These are phyloP conservation scores for Lecanicillium sp. DNA, from an alignment of 2,329 filamentous ascomycete genomes.

Conservation along the genomic window DNA sequence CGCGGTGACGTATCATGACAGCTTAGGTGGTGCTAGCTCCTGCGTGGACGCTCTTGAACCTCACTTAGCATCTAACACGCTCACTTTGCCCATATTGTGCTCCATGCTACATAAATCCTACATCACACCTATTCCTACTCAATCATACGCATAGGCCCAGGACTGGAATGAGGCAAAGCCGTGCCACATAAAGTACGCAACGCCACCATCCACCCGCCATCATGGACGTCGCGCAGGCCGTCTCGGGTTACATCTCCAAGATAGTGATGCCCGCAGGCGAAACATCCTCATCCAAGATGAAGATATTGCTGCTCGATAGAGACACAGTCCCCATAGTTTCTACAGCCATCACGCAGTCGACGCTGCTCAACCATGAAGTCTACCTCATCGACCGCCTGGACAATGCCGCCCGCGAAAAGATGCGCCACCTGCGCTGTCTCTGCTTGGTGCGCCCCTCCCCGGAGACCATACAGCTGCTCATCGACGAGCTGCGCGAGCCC, in stretches of 20 bases:
- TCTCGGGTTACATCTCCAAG: conserved; percentile 92
- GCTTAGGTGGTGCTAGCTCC: too few species aligned
- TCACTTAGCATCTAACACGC: too few species aligned
- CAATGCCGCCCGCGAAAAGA: conserved; percentile 85
- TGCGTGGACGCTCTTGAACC: too few species aligned
- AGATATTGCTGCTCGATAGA: conserved; percentile 87
- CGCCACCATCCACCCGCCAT: not conserved
- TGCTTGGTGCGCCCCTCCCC: conserved; percentile 90
- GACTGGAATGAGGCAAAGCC: not conserved
- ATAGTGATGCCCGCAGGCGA: conserved; percentile 75
- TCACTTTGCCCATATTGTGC: too few species aligned
- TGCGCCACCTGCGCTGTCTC: conserved; percentile 90
- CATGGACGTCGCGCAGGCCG: conserved; percentile 92
- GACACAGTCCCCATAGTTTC: conserved; percentile 94
- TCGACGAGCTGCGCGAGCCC: conserved; percentile 91
- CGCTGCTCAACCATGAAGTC: conserved; percentile 90
- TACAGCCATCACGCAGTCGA: conserved; percentile 90
- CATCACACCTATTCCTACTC: too few species aligned
- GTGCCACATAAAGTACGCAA: too few species aligned
- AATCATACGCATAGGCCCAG: too few species aligned
- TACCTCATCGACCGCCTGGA: conserved; percentile 96
- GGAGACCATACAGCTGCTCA: conserved; percentile 85
- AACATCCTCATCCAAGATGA: conserved; percentile 82
- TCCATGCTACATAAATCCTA: too few species aligned
- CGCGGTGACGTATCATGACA: conserved; percentile 4